Percentiles rank a stretch among this genome's conserved stretches.
Conservation (phyloP, 179 eudicot species). For the Spinacia oleracea region DNA sequence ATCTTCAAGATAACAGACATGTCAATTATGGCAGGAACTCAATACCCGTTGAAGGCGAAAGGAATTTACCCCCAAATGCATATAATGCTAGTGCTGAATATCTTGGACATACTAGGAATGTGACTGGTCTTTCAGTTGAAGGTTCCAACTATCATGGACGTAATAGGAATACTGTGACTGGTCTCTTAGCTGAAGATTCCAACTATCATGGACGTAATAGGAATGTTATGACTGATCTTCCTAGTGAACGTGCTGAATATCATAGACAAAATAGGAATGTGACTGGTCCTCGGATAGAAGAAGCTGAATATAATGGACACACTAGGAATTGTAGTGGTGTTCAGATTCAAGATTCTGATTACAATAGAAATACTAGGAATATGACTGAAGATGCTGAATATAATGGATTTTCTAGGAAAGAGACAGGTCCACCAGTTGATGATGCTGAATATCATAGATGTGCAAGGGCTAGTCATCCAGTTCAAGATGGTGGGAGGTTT, state of each 20-base stretch:
- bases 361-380: not conserved
- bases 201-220: not conserved
- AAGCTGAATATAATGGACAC: conserved; percentile 10
- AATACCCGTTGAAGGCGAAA: conserved; percentile 15
- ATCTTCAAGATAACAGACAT: not conserved
- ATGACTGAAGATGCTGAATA: not conserved
- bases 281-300: conserved; percentile 4
- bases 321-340: conserved; percentile 6
- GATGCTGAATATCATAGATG: not conserved
- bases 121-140: not conserved
- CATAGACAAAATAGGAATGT: not conserved
- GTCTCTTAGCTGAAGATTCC: not conserved
- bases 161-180: not conserved
- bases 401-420: not conserved
- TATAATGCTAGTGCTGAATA: conserved; percentile 7
- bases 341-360: not conserved
- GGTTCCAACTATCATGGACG: not conserved
- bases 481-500: conserved; percentile 9
- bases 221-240: not conserved
- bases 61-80: conserved; percentile 6
- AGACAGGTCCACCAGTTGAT: conserved; percentile 7
- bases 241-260: not conserved
- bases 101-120: not conserved
- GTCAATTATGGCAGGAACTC: conserved; percentile 13
- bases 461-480: not conserved